phyloP scores from a whole-genome alignment of 495 filamentous ascomycete genomes.

The Penicillium paxilli region DNA sequence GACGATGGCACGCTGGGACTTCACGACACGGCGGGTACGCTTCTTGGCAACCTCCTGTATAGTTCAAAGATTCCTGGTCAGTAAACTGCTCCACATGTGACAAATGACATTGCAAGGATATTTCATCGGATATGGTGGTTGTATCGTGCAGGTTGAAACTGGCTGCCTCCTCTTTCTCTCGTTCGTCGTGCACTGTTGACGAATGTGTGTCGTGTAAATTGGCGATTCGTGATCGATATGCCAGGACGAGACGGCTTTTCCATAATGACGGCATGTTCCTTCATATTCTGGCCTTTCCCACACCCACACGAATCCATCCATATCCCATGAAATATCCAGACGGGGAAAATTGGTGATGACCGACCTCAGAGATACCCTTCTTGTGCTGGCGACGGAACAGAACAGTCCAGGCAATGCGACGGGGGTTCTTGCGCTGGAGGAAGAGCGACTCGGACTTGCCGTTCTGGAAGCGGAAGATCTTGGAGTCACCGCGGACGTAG shows the following conservation, averaged over 20 bases:
- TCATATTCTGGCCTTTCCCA: neutral
- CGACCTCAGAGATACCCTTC: constrained; percentile 99
- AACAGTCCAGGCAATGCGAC: constrained; percentile 97
- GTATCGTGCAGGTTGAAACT: neutral
- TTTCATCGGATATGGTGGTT: neutral
- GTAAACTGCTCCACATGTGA: too few relatives aligned
- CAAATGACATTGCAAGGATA: too few relatives aligned
- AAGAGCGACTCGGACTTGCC: constrained; percentile 99
- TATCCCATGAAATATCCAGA: constrained; percentile 21
- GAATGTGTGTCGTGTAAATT: neutral
- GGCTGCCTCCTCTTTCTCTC: constrained; percentile 21
- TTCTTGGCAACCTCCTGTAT: constrained; percentile 98
- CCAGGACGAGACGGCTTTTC: neutral
- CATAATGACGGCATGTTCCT: neutral
- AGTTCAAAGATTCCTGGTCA: constrained; percentile 39
- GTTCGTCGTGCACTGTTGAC: constrained; percentile 5
- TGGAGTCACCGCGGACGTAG: constrained; percentile 99
- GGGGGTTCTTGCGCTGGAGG: constrained; percentile 99
- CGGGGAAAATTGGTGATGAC: constrained; percentile 35
- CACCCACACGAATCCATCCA: neutral
- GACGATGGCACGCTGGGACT: constrained; percentile 98
- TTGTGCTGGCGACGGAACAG: constrained; percentile 97
- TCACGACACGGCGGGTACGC: constrained; percentile 96
- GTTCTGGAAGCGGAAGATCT: constrained; percentile 99
- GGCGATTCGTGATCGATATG: neutral